Conservation (phyloP, 495 filamentous ascomycete genomes). For the Aspergillus asperescens region DNA sequence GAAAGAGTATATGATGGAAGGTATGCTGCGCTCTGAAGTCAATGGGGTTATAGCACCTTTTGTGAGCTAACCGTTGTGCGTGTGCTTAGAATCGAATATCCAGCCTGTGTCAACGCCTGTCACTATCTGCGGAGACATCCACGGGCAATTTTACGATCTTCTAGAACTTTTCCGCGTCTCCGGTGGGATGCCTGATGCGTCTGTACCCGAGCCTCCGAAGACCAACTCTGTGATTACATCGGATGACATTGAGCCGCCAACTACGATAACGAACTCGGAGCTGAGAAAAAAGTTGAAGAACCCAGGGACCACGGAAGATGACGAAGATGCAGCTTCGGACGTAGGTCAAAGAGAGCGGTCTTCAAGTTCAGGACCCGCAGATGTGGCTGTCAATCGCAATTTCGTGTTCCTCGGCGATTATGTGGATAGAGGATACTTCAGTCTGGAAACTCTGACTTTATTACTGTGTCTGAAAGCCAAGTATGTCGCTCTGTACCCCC, state of each 20-base stretch:
- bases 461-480: slow-evolving; percentile 96
- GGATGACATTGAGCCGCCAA: slow-evolving; percentile 82
- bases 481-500: slow-evolving; percentile 44
- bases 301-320: slow-evolving; percentile 21
- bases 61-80: slow-evolving; percentile 7
- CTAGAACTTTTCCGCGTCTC: slow-evolving; percentile 95
- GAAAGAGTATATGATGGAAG: slow-evolving; percentile 97
- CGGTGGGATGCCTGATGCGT: slow-evolving; percentile 86
- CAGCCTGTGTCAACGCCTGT: slow-evolving; percentile 95
- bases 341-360: slow-evolving; percentile 27
- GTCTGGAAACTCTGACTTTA: slow-evolving; percentile 91
- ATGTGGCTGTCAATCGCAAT: slow-evolving; percentile 58
- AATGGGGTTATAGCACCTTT: not conserved
- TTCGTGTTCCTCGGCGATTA: slow-evolving; percentile 97
- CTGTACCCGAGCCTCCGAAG: slow-evolving; percentile 57
- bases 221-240: slow-evolving; percentile 67
- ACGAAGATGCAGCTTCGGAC: slow-evolving; percentile 32
- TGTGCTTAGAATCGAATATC: slow-evolving; percentile 80
- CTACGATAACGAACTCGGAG: slow-evolving; percentile 77
- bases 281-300: slow-evolving; percentile 71
- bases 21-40: slow-evolving; percentile 40
- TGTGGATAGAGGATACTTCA: slow-evolving; percentile 96
- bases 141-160: slow-evolving; percentile 98
- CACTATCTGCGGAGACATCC: slow-evolving; percentile 96
- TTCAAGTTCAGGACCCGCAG: slow-evolving; percentile 38